phyloP scores from a whole-genome alignment of 805 yeast genomes.

The Sporopachydermia lactativora region DNA sequence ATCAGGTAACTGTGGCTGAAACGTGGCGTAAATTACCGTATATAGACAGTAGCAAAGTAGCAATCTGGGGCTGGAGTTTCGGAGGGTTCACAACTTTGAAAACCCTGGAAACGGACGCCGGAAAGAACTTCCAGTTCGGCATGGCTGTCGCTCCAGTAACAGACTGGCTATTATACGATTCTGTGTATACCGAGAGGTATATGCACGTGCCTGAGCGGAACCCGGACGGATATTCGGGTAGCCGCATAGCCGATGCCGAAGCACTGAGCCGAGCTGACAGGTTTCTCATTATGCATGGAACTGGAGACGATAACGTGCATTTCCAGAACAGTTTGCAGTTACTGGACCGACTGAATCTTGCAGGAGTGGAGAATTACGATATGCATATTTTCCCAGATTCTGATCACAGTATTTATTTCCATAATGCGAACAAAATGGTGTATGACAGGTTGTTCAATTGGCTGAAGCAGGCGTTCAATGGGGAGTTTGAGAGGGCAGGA shows the following conservation, averaged over 20 bases:
- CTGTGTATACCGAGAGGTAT: slow-evolving; percentile 69
- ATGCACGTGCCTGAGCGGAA: slow-evolving; percentile 44
- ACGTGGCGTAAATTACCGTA: slow-evolving; percentile 32
- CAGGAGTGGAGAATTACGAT: slow-evolving; percentile 53
- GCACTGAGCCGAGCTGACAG: slow-evolving; percentile 19
- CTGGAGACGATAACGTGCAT: slow-evolving; percentile 79
- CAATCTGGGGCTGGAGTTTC: slow-evolving; percentile 84
- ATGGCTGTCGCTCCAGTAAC: slow-evolving; percentile 83
- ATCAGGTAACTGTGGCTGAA: slow-evolving; percentile 37
- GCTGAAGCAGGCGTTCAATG: slow-evolving; percentile 42
- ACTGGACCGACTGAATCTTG: slow-evolving; percentile 40
- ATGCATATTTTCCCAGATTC: slow-evolving; percentile 71
- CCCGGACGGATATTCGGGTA: slow-evolving; percentile 30
- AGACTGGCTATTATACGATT: slow-evolving; percentile 61
- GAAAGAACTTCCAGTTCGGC: slow-evolving; percentile 54
- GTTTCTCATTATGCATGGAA: slow-evolving; percentile 66
- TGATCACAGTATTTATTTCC: slow-evolving; percentile 59
- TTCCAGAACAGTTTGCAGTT: slow-evolving; percentile 53
- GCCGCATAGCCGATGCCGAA: slow-evolving; percentile 24
- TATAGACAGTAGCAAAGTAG: slow-evolving; percentile 40
- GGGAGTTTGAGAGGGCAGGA: background rate
- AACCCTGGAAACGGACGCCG: slow-evolving; percentile 53
- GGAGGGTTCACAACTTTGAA: slow-evolving; percentile 72
- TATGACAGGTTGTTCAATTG: slow-evolving; percentile 54
- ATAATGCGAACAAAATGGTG: slow-evolving; percentile 57